phyloP scores from a whole-genome alignment of 768 basidiomycete genomes.

The Floccularia luteovirens region DNA sequence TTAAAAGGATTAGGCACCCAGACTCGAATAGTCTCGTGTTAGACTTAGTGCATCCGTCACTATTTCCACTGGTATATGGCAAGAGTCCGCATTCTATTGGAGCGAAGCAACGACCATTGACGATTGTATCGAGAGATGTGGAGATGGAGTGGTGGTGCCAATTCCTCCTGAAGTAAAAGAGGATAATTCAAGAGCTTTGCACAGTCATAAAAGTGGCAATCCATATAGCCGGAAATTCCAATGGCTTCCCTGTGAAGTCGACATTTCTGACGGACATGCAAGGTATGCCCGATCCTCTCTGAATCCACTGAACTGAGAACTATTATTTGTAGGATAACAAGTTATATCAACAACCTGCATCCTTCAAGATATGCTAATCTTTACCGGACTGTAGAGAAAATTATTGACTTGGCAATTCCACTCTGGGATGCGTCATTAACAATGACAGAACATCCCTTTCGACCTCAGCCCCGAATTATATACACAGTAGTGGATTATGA shows the following conservation, averaged over 20 bases:
- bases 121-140: slow-evolving; percentile 6
- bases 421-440: slow-evolving; percentile 14
- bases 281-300: slow-evolving; percentile 7
- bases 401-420: slow-evolving; percentile 16
- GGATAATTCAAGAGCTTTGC: background rate
- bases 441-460: background rate
- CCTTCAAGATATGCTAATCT: slow-evolving; percentile 12
- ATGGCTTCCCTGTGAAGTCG: slow-evolving; percentile 8
- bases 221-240: slow-evolving; percentile 8
- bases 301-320: background rate
- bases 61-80: slow-evolving; percentile 25
- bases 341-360: slow-evolving; percentile 29
- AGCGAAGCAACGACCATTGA: slow-evolving; percentile 5
- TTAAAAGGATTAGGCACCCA: slow-evolving; percentile 34
- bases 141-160: slow-evolving; percentile 3
- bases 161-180: background rate
- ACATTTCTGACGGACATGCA: slow-evolving; percentile 5
- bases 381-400: slow-evolving; percentile 11
- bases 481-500: slow-evolving; percentile 8
- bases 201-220: background rate
- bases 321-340: slow-evolving; percentile 8
- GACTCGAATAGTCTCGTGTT: slow-evolving; percentile 28
- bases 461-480: background rate
- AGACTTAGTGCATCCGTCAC: slow-evolving; percentile 32
- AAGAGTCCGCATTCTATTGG: slow-evolving; percentile 9